Base-by-base conservation (phyloP, 2,329 filamentous ascomycete species). In the Colletotrichum endophyticum region DNA sequence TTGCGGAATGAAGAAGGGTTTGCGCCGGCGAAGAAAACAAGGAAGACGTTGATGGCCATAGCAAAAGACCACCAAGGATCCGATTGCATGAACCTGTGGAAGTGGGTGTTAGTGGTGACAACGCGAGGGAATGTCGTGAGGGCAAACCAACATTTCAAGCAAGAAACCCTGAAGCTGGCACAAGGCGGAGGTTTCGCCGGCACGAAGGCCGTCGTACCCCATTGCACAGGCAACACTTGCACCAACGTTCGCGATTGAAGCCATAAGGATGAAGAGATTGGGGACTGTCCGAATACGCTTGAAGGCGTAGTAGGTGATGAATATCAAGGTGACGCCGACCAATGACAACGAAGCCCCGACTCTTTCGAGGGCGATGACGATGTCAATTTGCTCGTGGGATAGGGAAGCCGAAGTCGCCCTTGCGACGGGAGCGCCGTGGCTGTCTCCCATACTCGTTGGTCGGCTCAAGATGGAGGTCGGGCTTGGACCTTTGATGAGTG, bases 41-140 rank as follows among this genome's bases (percentile, higher is more conserved):
- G 89, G 80, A 94, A 95, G 77, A 96, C 95, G 81, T 96, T 97
- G 81, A 94, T 88, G 5, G 95, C 94, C 95, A 97, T 96, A 78
- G 94, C 94, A 70, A 96, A 90, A 0, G 94, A 94, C 94, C 93
- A 96, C 85, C 94, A 90, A 0, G 93, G 92, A 84, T 95, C 94
- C 7, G 93, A 94, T 79, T 94, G 93, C 91, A 95, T 94, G 83
- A 95, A 95, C 91, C 93, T 95, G 78, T 12, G 13, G n/a, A 34
- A 30, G 27, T n/a, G 13, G 15, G 8, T 8, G 63, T 78, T 25
- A 78, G 73, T 16, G 13, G 62, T 11, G 25, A 19, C n/a, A 4
- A 13, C 8, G 12, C 15, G 8, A n/a, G 25, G 16, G 39, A 25
- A 56, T 2, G 12, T 15, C 8, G n/a, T 16, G 4, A 12, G 22